These are phyloP conservation scores for Ogataea glucozyma DNA, from an alignment of 805 yeast species.

Conservation along the genomic window DNA sequence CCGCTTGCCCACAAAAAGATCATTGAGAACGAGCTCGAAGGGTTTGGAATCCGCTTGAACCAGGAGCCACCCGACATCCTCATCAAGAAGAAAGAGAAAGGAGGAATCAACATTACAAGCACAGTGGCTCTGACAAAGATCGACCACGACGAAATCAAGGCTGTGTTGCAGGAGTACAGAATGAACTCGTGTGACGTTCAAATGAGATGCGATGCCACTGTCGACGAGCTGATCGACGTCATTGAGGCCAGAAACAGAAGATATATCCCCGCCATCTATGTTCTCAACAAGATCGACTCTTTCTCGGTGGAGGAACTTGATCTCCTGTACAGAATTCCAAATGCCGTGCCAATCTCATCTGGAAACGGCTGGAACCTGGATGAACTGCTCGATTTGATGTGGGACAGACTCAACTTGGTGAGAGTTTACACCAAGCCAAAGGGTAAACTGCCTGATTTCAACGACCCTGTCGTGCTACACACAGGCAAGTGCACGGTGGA, in stretches of 20 bases:
- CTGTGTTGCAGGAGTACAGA: constrained; percentile 94
- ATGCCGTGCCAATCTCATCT: constrained; percentile 95
- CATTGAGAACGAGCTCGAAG: constrained; percentile 94
- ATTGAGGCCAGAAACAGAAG: constrained; percentile 87
- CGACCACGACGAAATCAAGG: constrained; percentile 90
- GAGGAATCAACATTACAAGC: constrained; percentile 91
- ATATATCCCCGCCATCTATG: constrained; percentile 94
- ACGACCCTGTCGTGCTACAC: constrained; percentile 91
- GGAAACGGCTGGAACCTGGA: constrained; percentile 97
- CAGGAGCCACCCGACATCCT: constrained; percentile 90
- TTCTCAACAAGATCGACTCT: constrained; percentile 92
- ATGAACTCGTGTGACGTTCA: constrained; percentile 96
- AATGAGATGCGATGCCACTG: constrained; percentile 95
- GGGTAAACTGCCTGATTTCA: constrained; percentile 90
- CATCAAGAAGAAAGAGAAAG: constrained; percentile 89
- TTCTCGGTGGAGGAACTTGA: constrained; percentile 93
- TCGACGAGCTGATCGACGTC: constrained; percentile 93
- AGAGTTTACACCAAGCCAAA: constrained; percentile 97
- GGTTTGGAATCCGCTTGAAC: constrained; percentile 94
- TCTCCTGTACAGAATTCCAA: constrained; percentile 85
- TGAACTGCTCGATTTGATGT: constrained; percentile 91
- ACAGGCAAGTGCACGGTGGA: constrained; percentile 81
- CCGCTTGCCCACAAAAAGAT: constrained; percentile 93
- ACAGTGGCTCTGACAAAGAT: constrained; percentile 91
- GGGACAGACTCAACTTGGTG: constrained; percentile 88